Evolutionary conservation across 2,329 filamentous ascomycete species (phyloP), one percentile per base, ranked within the genome.

Genomic region (Hortaea sp.): DNA sequence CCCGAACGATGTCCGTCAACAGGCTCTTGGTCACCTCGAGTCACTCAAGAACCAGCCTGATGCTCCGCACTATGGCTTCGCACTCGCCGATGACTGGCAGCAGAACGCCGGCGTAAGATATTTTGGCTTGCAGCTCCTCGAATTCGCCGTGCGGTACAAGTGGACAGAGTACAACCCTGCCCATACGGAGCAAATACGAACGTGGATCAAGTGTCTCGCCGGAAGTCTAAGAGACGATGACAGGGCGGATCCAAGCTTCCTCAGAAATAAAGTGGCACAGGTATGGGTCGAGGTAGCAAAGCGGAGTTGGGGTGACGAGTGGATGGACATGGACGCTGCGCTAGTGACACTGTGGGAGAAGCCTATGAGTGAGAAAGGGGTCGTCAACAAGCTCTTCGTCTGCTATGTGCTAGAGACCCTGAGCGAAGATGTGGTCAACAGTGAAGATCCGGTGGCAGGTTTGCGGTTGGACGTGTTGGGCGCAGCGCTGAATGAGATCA

Each of bases 271-370:
- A 70, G 83, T 92, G 31, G 88, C 87, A 29, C 85, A 94, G 67
- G 70, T 98, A 51, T 98, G 92, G 92, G 86, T 89, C 6, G 92
- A 97, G 66, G 75, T 95, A 44, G 88, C 89, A 37, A 97, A 97
- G 71, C 79, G 90, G 58, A 85, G 81, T 62, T 98, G 92, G 92
- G 63, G 58, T 34, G 75, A 79, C 30, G 85, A 92, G 51, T 98
- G 94, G 92, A 81, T 85, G 72, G 82, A 94, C 61, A 95, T 98
- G 90, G 94, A 98, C 64, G 70, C 81, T 52, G 75, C 85, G 60
- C 75, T 98, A 46, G 78, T 89, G 39, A 77, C 81, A 58, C 74
- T 97, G 13, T 98, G 92, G 92, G 70, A 72, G 28, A 71, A 56
- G 41, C 41, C 52, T 7, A 42, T 56, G 32, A 46, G 52, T 31